phyloP scores from a whole-genome alignment of 768 basidiomycete genomes.

The Auriscalpium microsporum region DNA sequence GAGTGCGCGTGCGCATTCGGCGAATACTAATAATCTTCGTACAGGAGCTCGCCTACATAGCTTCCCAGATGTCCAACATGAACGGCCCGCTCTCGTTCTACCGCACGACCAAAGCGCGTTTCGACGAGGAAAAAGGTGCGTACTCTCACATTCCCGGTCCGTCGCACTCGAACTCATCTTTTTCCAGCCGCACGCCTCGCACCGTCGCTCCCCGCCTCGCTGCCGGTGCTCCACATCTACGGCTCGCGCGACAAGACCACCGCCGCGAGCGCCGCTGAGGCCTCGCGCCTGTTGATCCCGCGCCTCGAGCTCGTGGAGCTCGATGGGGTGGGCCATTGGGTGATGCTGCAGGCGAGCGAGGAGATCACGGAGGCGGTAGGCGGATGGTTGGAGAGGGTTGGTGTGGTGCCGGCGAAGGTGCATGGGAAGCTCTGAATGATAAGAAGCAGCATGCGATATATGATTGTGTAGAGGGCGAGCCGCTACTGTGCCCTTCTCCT shows the following conservation, averaged over 20 bases:
- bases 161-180: background rate
- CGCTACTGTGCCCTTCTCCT: no score
- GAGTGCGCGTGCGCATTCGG: background rate
- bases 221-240: conserved; percentile 7
- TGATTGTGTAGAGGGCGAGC: no score
- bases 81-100: conserved; percentile 74
- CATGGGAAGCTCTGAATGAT: no score
- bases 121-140: conserved; percentile 53
- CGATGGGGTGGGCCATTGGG: conserved; percentile 58
- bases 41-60: conserved; percentile 54
- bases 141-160: background rate
- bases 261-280: conserved; percentile 31
- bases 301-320: conserved; percentile 43
- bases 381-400: background rate
- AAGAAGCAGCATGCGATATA: no score
- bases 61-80: conserved; percentile 42
- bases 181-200: conserved; percentile 1
- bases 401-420: background rate
- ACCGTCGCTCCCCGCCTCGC: background rate
- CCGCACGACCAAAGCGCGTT: conserved; percentile 49
- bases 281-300: conserved; percentile 41
- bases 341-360: conserved; percentile 55
- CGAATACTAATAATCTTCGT: background rate
- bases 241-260: conserved; percentile 8
- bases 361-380: conserved; percentile 33